Evolutionary conservation across 2,329 filamentous ascomycete species (phyloP), one percentile per base, ranked within the genome.

Genomic region (Verticillium isaacii): DNA sequence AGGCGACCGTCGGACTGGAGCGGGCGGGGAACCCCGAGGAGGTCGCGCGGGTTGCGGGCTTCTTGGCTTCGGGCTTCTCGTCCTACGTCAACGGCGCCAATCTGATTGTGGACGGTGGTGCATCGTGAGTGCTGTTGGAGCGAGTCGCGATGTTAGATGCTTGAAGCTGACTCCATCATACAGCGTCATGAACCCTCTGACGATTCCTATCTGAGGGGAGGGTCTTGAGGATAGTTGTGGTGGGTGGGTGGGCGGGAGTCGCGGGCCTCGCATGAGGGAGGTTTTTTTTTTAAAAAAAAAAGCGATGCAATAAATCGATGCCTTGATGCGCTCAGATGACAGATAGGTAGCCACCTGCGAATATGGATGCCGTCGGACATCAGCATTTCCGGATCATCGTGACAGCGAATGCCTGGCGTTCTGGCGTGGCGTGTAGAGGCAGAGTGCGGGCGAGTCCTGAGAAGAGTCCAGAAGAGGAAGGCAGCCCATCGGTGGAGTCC

Each of bases 71-170:
- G 71, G 84, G 84, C 0, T 88, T 89, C 71, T 85, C 82, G 64
- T 83, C 80, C 61, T 88, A 88, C 71, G 78, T 88, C 54, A 88
- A 83, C 0, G 86, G 86, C 1, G 78, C 83, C 2, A 88, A 88
- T 69, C 71, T 88, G 67, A 80, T 87, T 15, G 85, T 88, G 15
- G 85, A 88, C 73, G 86, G 85, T 4, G 86, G 85, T 8, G 82
- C 83, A 23, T 73, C 72, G 73, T 75, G 62, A 71, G 72, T 68
- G 32, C 5, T 32, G 11, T 2, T 17, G 29, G 29, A 29, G 29
- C 4, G 29, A 29, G 29, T 6, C 5, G 29, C 29, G 29, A 29
- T 29, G 36, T 50, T 45, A 32, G 14, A 45, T 17, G 32, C 54
- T 29, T 29, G 56, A 57, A 62, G 59, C 64, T 69, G 61, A 70